phyloP scores from a whole-genome alignment of 352 stramenopile species.

The Pythium pyrilobum region DNA sequence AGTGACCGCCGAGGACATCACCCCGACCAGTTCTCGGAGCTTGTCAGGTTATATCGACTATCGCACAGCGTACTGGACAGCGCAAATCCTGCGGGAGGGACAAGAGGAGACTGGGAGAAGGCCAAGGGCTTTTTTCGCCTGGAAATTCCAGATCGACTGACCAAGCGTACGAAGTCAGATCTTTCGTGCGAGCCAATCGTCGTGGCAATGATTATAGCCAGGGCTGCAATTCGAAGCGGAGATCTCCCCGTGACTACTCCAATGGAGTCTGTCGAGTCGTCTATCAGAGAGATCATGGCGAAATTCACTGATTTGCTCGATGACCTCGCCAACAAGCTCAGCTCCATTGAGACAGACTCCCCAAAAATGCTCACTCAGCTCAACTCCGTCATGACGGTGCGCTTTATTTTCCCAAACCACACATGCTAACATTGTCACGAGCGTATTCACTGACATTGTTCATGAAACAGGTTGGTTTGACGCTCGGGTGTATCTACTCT shows the following conservation, averaged over 20 bases:
- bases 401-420: no score
- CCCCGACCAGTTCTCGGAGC: constrained; percentile 13
- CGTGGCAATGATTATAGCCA: not conserved
- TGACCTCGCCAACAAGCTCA: constrained; percentile 33
- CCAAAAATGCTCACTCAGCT: constrained; percentile 14
- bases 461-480: constrained; percentile 14
- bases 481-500: constrained; percentile 6
- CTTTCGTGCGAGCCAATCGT: not conserved
- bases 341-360: constrained; percentile 19
- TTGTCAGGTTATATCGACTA: constrained; percentile 8
- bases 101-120: not conserved
- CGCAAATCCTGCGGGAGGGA: not conserved
- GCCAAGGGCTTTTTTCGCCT: constrained; percentile 1
- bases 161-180: not conserved
- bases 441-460: not conserved
- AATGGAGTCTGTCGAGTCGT: not conserved
- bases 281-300: not conserved
- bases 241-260: not conserved
- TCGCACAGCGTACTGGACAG: not conserved
- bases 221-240: not conserved
- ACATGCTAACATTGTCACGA: no score
- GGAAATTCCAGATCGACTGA: constrained; percentile 1
- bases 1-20: not conserved
- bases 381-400: constrained; percentile 23
- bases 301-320: constrained; percentile 34